These are phyloP conservation scores for Bromus sterilis DNA, from an alignment of 176 grass and related monocot genomes.

Conservation along the genomic window DNA sequence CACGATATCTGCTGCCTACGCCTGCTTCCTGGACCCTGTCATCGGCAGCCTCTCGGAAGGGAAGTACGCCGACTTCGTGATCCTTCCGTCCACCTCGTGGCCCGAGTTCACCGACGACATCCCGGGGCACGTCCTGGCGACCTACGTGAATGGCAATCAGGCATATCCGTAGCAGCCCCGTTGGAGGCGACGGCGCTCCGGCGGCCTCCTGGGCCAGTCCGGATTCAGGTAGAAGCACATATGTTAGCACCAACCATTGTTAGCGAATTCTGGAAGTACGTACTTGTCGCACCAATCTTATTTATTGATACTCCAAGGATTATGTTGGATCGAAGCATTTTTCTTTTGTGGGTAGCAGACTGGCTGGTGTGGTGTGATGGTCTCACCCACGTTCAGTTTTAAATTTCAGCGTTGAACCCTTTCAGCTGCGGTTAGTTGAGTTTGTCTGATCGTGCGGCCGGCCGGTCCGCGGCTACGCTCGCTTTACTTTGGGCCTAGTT, in stretches of 20 bases:
- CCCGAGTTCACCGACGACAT: slow-evolving; percentile 29
- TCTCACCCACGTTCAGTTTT: background rate
- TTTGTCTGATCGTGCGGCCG: background rate
- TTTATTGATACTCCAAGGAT: background rate
- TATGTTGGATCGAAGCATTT: background rate
- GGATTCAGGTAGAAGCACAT: background rate
- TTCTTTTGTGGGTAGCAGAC: background rate
- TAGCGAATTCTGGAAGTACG: background rate
- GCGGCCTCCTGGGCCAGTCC: background rate
- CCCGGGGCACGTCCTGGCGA: slow-evolving; percentile 44
- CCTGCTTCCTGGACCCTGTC: slow-evolving; percentile 63
- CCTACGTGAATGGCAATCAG: slow-evolving; percentile 64
- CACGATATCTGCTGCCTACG: slow-evolving; percentile 70
- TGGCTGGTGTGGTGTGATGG: background rate
- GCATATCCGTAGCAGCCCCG: slow-evolving; percentile 44
- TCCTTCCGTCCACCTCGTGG: slow-evolving; percentile 69
- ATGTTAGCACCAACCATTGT: background rate
- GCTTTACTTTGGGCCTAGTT: background rate
- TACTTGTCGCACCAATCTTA: background rate
- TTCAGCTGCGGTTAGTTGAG: background rate
- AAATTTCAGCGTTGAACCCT: background rate
- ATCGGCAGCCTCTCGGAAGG: slow-evolving; percentile 65
- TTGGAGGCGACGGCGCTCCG: background rate
- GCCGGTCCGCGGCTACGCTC: background rate
- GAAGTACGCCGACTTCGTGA: slow-evolving; percentile 89